Evolutionary conservation across 352 stramenopile species (phyloP), one percentile per base, ranked within the genome.

Genomic region (Phytophthora pisi): DNA sequence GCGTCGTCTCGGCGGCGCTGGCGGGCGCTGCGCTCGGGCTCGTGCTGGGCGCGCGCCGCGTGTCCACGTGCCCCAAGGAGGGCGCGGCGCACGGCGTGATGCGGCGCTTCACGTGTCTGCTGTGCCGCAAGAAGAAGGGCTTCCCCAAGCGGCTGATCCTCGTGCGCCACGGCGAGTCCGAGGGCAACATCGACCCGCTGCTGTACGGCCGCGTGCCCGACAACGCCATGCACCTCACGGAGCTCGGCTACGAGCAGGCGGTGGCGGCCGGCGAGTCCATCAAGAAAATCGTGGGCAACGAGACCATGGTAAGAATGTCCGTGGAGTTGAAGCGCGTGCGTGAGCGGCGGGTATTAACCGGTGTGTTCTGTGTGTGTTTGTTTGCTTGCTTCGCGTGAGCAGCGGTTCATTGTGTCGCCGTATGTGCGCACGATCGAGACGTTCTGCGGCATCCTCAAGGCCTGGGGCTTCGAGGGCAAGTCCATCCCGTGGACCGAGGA

Each of bases 351-450:
- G 28, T 31, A 31, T 31, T 31, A 31, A 26, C 54, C 34, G 45
- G 49, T 49, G 42, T 40, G n/a, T 31, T 31, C 28, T 8, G 28
- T 31, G 28, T 31, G 28, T 31, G 6, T 31, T 31, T 8, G 28
- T 31, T 68, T 63, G 15, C 5, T 8, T 72, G 1, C 72, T 24
- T 13, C 13, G 34, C 10, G n/a, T 30, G 43, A 54, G 43, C 71
- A 95, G 87, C 72, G 88, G 15, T 95, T 91, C 43, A 93, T 95
- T 67, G 88, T 93, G 38, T 94, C 86, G 28, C 89, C 89, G 23
- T 97, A 95, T 59, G 78, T 85, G 46, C 84, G 89, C 11, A 95
- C 89, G 47, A 92, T 96, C 40, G 88, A 97, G 65, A 97, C 88
- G n/a, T 92, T 97, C 63, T 76, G 91, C 54, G 84, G 82, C 24